Base-by-base conservation (phyloP, 179 eudicot genomes). In the Nepenthes alata region DNA sequence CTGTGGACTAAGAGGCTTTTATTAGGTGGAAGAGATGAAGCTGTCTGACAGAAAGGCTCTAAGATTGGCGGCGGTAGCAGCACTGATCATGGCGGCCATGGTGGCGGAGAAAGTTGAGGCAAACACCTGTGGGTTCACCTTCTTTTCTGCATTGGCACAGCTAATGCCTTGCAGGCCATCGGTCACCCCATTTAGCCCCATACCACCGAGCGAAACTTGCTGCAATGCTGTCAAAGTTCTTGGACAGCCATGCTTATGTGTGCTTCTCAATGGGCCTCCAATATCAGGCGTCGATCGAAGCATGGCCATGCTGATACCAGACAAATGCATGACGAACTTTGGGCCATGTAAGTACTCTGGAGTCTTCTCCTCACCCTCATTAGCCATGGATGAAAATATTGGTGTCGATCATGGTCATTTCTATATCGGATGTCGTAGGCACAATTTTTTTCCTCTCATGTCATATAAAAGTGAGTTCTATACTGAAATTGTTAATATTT, bases 241-340 rank as follows among this genome's bases (percentile, higher is more conserved):
- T 1, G 96, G 96, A 13, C 96, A 91, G 82, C 80, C 96, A 35
- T 93, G 97, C 65, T 72, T 93, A 34, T 93, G 98, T 63, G 87
- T 89, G 57, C 89, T 93, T n/a, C 78, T 85, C 59, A 89, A 80
- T 45, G 98, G 98, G 58, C 98, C 98, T 57, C 95, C 95, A 0
- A 83, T 93, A 50, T 65, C 96, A 3, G 96, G 98, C 11, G 90
- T 93, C 55, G 98, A 93, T 70, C 84, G 88, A 13, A 73, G 68
- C 85, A 81, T 89, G 95, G 96, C 96, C 48, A 53, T 85, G 83
- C 88, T 83, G 77, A 90, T 93, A 15, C 96, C 98, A 3, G 84
- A 78, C 6, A 93, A 86, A 75, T 93, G 98, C 67, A 58, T 79
- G 12, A 62, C 80, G 47, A 85, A 77, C 78, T 93, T 93, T 53